These are phyloP conservation scores for Phytopythium helicoides DNA, from an alignment of 352 stramenopile species.

Conservation along the genomic window DNA sequence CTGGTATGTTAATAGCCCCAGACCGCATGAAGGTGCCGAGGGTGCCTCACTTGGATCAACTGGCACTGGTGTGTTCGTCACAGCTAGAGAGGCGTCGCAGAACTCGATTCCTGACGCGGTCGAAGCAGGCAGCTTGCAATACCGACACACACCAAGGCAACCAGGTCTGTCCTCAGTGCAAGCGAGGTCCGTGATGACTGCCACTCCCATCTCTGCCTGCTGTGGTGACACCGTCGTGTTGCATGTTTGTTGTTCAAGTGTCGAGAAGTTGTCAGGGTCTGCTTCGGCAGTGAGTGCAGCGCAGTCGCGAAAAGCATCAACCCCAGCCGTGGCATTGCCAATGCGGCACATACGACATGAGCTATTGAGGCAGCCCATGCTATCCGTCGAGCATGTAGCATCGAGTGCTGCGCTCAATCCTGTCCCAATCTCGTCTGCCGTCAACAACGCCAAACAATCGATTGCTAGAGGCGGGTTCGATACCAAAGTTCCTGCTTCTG, in stretches of 20 bases:
- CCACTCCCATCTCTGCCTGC: background rate
- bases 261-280: background rate
- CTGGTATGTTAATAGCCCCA: conserved; percentile 2
- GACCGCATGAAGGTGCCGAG: background rate
- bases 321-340: background rate
- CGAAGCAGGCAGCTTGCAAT: conserved; percentile 6
- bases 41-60: background rate
- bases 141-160: conserved; percentile 9
- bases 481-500: background rate
- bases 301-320: conserved; percentile 2
- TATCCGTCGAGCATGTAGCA: conserved; percentile 1
- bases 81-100: background rate
- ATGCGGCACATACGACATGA: conserved; percentile 1
- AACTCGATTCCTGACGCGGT: conserved; percentile 6
- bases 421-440: background rate
- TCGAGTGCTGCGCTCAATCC: conserved; percentile 5
- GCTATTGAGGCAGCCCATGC: conserved; percentile 5
- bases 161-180: conserved; percentile 1
- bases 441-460: conserved; percentile 4
- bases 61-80: background rate
- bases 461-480: background rate
- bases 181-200: background rate
- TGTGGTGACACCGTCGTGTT: background rate
- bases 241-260: background rate
- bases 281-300: background rate